Evolutionary conservation across 257 asterid species (phyloP), one percentile per base, ranked within the genome.

Genomic region (Rhazya stricta): DNA sequence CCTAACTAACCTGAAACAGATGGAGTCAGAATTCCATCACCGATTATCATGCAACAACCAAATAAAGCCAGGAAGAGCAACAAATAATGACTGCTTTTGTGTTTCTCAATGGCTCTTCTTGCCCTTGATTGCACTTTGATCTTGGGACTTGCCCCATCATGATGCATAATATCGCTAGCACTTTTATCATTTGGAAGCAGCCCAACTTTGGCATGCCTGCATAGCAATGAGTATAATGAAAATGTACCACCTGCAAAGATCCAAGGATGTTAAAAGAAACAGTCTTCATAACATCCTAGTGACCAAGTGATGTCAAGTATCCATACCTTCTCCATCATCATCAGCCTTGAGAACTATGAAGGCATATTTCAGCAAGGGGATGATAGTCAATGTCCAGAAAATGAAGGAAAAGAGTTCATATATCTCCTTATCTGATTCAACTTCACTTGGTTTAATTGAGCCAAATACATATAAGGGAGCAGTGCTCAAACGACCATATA

Each of bases 1-100:
- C 25, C 25, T 58, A 70, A 77, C 93, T 25, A 72, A 94, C 99
- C 96, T 77, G 97, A 94, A 80, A 94, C 83, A 39, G 97, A 89
- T n/a, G 99, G 99, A 39, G 97, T 92, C 67, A 94, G 91, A 78
- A 90, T 84, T 72, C 95, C 96, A 79, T 94, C 99, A 34, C 92
- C 80, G 39, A 94, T 78, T 76, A 92, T 92, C 96, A 90, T 87
- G 86, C 99, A 94, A 72, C 97, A 90, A 69, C 99, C 99, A 74
- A 90, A 78, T 81, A 94, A 83, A 81, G 97, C 99, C 78, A 90
- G 78, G 77, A 92, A 79, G 68, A 92, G 67, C 69, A 92, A 85
- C 66, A 92, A 69, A 78, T 92, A 89, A 69, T 90, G 97, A 74
- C 85, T 79, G 86, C 87, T 79, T 83, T 87, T 92, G 77, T 90